Conservation (phyloP, 1,139 yeast genomes). For the Arxiozyma bovina region DNA sequence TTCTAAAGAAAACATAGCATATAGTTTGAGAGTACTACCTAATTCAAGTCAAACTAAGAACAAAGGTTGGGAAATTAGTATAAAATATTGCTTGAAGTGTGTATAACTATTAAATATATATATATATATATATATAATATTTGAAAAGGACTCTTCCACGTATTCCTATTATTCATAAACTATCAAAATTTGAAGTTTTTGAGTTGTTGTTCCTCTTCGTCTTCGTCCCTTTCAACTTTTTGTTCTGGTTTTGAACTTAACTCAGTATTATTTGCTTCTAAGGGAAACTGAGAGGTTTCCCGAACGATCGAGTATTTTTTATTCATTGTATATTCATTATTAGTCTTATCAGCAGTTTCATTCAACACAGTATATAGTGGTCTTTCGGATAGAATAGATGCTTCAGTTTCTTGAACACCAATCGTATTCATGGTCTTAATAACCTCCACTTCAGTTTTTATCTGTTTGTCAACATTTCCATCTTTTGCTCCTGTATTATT, state of each 20-base stretch:
- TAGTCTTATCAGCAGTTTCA: slow-evolving; percentile 24
- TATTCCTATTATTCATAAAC: not conserved
- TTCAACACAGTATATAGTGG: slow-evolving; percentile 38
- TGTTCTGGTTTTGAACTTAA: not conserved
- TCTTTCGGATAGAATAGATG: slow-evolving; percentile 20
- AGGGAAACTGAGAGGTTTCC: slow-evolving; percentile 19
- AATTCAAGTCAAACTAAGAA: not conserved
- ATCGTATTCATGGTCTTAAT: not conserved
- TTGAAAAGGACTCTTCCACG: not conserved
- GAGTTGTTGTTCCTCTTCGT: slow-evolving; percentile 18
- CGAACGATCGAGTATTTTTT: slow-evolving; percentile 20
- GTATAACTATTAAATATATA: too few species aligned
- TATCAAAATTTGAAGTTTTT: slow-evolving; percentile 27
- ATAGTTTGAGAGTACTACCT: not conserved
- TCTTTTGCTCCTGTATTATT: not conserved
- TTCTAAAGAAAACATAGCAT: not conserved
- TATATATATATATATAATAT: too few species aligned
- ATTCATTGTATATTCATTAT: not conserved
- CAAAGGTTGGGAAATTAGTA: not conserved
- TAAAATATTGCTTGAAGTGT: not conserved
- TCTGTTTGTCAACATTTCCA: not conserved
- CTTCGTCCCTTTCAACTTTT: not conserved
- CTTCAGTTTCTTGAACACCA: not conserved
- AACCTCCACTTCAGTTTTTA: not conserved
- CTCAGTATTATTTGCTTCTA: not conserved